These are phyloP conservation scores for Bipolaris oryzae DNA, from an alignment of 2,329 filamentous ascomycete species.

Conservation along the genomic window DNA sequence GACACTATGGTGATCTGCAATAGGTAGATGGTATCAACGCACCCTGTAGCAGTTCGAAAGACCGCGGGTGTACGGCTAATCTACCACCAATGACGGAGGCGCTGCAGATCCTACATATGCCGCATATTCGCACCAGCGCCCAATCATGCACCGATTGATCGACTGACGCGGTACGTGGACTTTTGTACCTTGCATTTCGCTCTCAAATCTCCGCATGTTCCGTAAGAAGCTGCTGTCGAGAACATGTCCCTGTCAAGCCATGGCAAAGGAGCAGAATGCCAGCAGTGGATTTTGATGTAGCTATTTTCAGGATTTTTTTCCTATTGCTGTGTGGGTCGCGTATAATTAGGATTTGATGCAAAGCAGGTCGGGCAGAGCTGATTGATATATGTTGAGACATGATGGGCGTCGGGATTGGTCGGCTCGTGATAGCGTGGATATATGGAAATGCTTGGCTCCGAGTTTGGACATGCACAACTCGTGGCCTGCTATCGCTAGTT, in stretches of 20 bases:
- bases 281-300: not conserved
- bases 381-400: not conserved
- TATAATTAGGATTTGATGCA: not conserved
- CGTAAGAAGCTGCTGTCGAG: not conserved
- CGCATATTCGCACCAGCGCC: constrained; percentile 2
- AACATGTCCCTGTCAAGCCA: not conserved
- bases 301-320: not conserved
- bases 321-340: too few species aligned
- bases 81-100: constrained; percentile 6
- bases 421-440: not conserved
- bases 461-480: not conserved
- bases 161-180: constrained; percentile 6
- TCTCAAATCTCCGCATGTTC: constrained; percentile 12
- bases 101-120: not conserved
- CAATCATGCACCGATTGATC: constrained; percentile 8
- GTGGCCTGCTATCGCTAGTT: not conserved
- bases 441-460: not conserved
- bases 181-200: constrained; percentile 16
- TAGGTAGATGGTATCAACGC: constrained; percentile 1
- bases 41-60: constrained; percentile 2
- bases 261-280: not conserved
- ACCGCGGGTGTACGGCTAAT: constrained; percentile 9
- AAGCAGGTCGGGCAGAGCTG: not conserved
- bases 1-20: constrained; percentile 3
- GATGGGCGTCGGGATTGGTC: not conserved